Conservation (phyloP, 2,329 filamentous ascomycete species). For the Botrytis hyacinthi region DNA sequence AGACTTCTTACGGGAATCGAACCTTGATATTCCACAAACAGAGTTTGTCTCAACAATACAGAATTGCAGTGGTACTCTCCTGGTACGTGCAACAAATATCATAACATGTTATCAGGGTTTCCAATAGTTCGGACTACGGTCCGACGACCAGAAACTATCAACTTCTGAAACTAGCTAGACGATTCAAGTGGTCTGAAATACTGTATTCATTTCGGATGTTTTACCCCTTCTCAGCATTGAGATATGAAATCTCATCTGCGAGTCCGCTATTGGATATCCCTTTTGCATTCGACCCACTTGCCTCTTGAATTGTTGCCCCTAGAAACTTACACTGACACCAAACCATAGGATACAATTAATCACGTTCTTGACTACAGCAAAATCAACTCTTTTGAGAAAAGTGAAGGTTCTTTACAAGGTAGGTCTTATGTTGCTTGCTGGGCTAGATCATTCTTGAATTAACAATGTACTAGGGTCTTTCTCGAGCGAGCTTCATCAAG, state of each 20-base stretch:
- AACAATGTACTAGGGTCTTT: conserved; percentile 27
- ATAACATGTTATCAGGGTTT: background rate
- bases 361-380: conserved; percentile 55
- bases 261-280: background rate
- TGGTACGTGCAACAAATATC: conserved; percentile 31
- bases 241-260: background rate
- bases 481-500: conserved; percentile 33
- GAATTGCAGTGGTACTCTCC: conserved; percentile 50
- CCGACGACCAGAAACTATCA: background rate
- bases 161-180: background rate
- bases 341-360: conserved; percentile 48
- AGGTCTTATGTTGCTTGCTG: background rate
- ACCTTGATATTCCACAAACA: conserved; percentile 18
- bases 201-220: no score
- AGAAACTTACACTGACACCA: background rate
- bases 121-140: background rate
- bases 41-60: conserved; percentile 42
- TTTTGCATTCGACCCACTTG: background rate
- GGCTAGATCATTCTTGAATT: background rate
- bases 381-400: conserved; percentile 45
- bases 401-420: conserved; percentile 28
- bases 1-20: conserved; percentile 36
- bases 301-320: no score
- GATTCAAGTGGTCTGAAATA: background rate
- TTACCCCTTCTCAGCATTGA: no score